These are phyloP conservation scores for Marasmius oreades DNA, from an alignment of 1,284 basidiomycete genomes.

Conservation along the genomic window DNA sequence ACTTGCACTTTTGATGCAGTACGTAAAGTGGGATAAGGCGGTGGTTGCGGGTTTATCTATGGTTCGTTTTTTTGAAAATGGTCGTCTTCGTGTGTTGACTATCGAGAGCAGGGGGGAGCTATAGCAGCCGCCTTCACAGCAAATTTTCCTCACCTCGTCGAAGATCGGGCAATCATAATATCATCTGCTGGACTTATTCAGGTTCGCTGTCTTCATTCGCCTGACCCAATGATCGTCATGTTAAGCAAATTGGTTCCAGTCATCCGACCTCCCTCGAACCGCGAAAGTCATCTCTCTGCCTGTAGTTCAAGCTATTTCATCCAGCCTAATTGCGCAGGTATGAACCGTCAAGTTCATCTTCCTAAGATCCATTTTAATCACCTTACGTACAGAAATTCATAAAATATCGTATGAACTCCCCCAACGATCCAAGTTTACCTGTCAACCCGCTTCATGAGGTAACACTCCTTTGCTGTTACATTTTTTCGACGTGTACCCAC, in stretches of 20 bases:
- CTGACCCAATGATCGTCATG: slow-evolving; percentile 18
- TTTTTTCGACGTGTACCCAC: not conserved
- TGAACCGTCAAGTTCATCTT: slow-evolving; percentile 17
- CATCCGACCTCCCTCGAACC: slow-evolving; percentile 63
- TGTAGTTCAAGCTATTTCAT: slow-evolving; percentile 57
- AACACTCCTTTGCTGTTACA: not conserved
- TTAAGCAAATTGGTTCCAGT: slow-evolving; percentile 42
- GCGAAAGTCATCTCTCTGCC: slow-evolving; percentile 72
- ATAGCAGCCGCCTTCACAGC: slow-evolving; percentile 67
- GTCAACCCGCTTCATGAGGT: slow-evolving; percentile 32
- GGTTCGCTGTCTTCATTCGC: slow-evolving; percentile 30
- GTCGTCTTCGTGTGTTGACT: not conserved
- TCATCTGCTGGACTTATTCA: slow-evolving; percentile 67
- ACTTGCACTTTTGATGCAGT: slow-evolving; percentile 77
- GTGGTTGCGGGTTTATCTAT: slow-evolving; percentile 70
- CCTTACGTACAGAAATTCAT: slow-evolving; percentile 40
- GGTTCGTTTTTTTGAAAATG: slow-evolving; percentile 34
- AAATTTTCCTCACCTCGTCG: slow-evolving; percentile 67
- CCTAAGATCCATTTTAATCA: no score
- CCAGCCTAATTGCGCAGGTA: slow-evolving; percentile 58
- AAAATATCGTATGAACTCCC: slow-evolving; percentile 39
- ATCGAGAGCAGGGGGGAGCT: slow-evolving; percentile 56
- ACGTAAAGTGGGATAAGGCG: slow-evolving; percentile 65
- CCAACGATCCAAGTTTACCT: slow-evolving; percentile 11
- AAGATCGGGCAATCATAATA: slow-evolving; percentile 59